Evolutionary conservation across 1,284 basidiomycete species (phyloP).

Genomic region (Malassezia caprae): DNA sequence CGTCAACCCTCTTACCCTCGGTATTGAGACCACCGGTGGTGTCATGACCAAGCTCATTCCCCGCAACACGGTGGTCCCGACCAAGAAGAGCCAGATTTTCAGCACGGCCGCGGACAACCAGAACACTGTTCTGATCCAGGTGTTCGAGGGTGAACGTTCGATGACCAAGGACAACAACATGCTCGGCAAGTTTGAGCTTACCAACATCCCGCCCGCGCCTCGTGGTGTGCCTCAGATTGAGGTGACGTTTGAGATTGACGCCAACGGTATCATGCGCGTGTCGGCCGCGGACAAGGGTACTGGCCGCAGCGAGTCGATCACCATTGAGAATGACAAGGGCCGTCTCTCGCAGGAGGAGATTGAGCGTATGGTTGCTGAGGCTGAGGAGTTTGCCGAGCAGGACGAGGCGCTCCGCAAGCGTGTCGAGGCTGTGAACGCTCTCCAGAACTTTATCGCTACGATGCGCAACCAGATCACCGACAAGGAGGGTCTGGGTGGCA

Average conservation of each 20-base stretch:
- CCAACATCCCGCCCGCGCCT: conserved; percentile 81
- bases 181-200: conserved; percentile 91
- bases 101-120: conserved; percentile 56
- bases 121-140: conserved; percentile 56
- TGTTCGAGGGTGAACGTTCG: conserved; percentile 87
- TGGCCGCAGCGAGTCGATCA: conserved; percentile 44
- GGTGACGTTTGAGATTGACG: conserved; percentile 48
- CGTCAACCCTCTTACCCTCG: conserved; percentile 83
- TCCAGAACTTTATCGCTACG: conserved; percentile 47
- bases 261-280: conserved; percentile 48
- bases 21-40: conserved; percentile 97
- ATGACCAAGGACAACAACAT: conserved; percentile 96
- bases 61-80: conserved; percentile 94
- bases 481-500: conserved; percentile 48
- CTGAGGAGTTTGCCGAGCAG: conserved; percentile 47
- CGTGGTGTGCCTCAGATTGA: conserved; percentile 61
- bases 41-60: conserved; percentile 95
- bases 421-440: conserved; percentile 43
- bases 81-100: conserved; percentile 96
- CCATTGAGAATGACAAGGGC: conserved; percentile 47
- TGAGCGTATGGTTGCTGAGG: conserved; percentile 46
- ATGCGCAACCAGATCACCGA: conserved; percentile 41
- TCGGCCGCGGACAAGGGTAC: conserved; percentile 47
- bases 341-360: conserved; percentile 44
- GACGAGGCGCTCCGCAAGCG: conserved; percentile 45